A percentile compares a stretch with the other conserved stretches of the same genome.
phyloP scores from a whole-genome alignment of 495 filamentous ascomycete genomes.

The Penicillium malachiteum region DNA sequence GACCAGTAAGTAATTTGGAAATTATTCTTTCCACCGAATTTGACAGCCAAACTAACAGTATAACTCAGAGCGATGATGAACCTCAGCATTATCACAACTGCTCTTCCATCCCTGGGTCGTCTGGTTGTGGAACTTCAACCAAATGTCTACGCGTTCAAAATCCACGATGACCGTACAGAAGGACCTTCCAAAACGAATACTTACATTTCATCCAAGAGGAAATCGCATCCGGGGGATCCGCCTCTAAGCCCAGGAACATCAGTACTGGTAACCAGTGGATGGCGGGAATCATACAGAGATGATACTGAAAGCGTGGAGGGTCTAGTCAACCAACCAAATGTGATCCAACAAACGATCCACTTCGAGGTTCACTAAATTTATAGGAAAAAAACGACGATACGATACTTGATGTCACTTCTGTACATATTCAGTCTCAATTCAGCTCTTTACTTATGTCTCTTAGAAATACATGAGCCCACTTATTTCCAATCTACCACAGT shows the following conservation, averaged over 20 bases:
- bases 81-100: conserved; percentile 27
- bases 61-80: conserved; percentile 23
- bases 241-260: conserved; percentile 3
- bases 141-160: conserved; percentile 23
- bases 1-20: conserved; percentile 21
- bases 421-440: not conserved
- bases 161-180: conserved; percentile 22
- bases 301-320: conserved; percentile 25
- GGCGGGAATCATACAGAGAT: conserved; percentile 17
- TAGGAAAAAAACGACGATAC: not conserved
- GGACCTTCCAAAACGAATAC: conserved; percentile 7
- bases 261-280: conserved; percentile 15
- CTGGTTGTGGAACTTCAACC: conserved; percentile 32
- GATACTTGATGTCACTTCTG: not conserved
- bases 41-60: not conserved
- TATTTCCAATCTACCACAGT: not conserved
- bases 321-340: conserved; percentile 19
- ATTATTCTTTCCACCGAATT: not conserved
- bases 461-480: not conserved
- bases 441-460: too few relatives aligned
- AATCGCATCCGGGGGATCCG: not conserved
- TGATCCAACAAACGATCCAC: conserved; percentile 24
- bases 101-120: conserved; percentile 30
- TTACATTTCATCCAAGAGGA: conserved; percentile 16
- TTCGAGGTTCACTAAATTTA: conserved; percentile 18